A percentile compares a stretch with the other conserved stretches of the same genome.
These are phyloP conservation scores for Colletotrichum siamense DNA, from an alignment of 2,329 filamentous ascomycete species.

Conservation along the genomic window DNA sequence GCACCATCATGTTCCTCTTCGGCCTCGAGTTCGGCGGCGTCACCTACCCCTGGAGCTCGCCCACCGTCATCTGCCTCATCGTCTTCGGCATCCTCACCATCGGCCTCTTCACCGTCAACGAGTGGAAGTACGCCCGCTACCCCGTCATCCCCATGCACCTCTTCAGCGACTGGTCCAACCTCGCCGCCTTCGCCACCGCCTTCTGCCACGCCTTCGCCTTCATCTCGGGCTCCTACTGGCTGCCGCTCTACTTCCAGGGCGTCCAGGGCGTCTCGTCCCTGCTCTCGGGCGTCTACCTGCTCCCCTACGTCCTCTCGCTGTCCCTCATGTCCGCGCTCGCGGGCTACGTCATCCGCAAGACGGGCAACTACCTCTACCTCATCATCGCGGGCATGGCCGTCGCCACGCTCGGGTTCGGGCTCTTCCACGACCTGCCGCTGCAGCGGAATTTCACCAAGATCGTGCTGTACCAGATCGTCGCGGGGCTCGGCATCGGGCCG, in stretches of 20 bases:
- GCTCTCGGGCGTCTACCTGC: constrained; percentile 64
- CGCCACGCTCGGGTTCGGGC: constrained; percentile 64
- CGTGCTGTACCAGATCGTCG: constrained; percentile 62
- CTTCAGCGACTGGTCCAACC: constrained; percentile 60
- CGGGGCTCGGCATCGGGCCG: constrained; percentile 65
- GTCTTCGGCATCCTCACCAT: constrained; percentile 61
- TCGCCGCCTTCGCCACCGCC: constrained; percentile 57
- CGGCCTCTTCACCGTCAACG: constrained; percentile 61
- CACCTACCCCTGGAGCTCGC: constrained; percentile 64
- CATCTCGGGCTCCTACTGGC: constrained; percentile 71
- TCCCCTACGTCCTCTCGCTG: constrained; percentile 63
- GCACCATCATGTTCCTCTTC: constrained; percentile 72
- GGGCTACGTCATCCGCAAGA: constrained; percentile 53
- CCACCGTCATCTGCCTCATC: constrained; percentile 66
- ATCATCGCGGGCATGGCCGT: constrained; percentile 59
- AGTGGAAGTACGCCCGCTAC: constrained; percentile 67
- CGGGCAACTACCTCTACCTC: constrained; percentile 61
- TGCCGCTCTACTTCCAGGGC: constrained; percentile 77
- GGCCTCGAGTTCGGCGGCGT: constrained; percentile 74
- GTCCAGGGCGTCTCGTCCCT: constrained; percentile 67
- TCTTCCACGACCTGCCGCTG: constrained; percentile 61
- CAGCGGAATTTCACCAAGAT: constrained; percentile 52
- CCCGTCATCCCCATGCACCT: constrained; percentile 73
- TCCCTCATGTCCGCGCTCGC: constrained; percentile 47
- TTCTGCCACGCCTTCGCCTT: constrained; percentile 62